phyloP scores from a whole-genome alignment of 768 basidiomycete species.

The Tricholoma saponaceum region DNA sequence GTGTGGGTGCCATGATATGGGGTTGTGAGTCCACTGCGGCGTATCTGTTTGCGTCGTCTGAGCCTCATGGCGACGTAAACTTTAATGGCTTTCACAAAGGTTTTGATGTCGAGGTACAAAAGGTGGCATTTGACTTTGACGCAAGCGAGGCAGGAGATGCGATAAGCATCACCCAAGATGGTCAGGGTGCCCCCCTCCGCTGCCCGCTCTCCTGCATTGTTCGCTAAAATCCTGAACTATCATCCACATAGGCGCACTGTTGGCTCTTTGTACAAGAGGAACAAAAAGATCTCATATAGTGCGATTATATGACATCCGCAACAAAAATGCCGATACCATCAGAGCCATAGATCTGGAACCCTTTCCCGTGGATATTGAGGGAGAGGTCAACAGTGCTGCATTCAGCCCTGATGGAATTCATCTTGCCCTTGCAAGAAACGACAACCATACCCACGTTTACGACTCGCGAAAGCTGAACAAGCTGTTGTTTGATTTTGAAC shows the following conservation, averaged over 20 bases:
- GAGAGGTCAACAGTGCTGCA: slow-evolving; percentile 44
- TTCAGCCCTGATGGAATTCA: slow-evolving; percentile 62
- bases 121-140: slow-evolving; percentile 31
- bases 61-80: slow-evolving; percentile 28
- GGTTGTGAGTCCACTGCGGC: slow-evolving; percentile 36
- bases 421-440: slow-evolving; percentile 55
- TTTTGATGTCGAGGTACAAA: slow-evolving; percentile 36
- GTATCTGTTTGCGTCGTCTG: slow-evolving; percentile 54
- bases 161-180: slow-evolving; percentile 40
- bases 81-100: slow-evolving; percentile 44
- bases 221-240: neutral
- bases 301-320: slow-evolving; percentile 49
- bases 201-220: neutral
- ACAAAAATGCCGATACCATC: slow-evolving; percentile 22
- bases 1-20: slow-evolving; percentile 50
- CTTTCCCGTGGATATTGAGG: slow-evolving; percentile 25
- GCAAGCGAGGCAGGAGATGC: slow-evolving; percentile 52
- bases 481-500: slow-evolving; percentile 45
- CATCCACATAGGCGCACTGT: slow-evolving; percentile 20
- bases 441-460: slow-evolving; percentile 59
- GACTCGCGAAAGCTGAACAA: slow-evolving; percentile 52
- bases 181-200: slow-evolving; percentile 23
- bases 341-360: slow-evolving; percentile 29
- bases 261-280: slow-evolving; percentile 32
- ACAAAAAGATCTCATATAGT: slow-evolving; percentile 29